These are phyloP conservation scores for Wickerhamiella dianesei DNA, from an alignment of 805 yeast genomes.

Conservation along the genomic window DNA sequence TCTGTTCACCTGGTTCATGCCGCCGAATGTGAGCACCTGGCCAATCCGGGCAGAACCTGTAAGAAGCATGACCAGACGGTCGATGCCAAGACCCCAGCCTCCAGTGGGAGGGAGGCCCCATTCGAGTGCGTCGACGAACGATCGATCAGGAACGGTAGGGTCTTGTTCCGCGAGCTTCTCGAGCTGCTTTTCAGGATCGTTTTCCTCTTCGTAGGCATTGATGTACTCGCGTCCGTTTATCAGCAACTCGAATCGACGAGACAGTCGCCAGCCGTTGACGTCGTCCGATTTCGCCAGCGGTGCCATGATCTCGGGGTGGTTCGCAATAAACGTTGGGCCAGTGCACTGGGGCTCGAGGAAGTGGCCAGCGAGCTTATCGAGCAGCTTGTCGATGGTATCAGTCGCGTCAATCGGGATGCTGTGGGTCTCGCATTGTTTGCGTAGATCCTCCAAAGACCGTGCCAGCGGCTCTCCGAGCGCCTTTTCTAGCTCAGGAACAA, in stretches of 20 bases:
- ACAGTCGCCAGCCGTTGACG: constrained; percentile 25
- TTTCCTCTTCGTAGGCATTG: constrained; percentile 95
- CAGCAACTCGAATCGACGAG: constrained; percentile 74
- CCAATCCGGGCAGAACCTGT: constrained; percentile 46
- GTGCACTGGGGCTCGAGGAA: constrained; percentile 54
- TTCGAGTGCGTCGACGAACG: constrained; percentile 64
- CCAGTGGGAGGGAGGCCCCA: constrained; percentile 97
- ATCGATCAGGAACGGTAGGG: constrained; percentile 50
- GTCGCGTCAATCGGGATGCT: not conserved
- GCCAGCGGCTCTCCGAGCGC: constrained; percentile 42
- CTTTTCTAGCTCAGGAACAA: constrained; percentile 47
- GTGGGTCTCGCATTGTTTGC: constrained; percentile 2
- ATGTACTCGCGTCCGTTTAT: constrained; percentile 68
- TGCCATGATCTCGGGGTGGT: constrained; percentile 75
- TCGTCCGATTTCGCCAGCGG: constrained; percentile 67
- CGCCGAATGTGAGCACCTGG: constrained; percentile 14
- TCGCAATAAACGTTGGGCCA: constrained; percentile 58
- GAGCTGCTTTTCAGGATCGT: constrained; percentile 62
- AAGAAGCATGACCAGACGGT: constrained; percentile 70
- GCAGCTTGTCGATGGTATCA: constrained; percentile 38
- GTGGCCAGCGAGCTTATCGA: constrained; percentile 48
- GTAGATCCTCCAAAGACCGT: constrained; percentile 22
- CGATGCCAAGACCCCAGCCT: constrained; percentile 96
- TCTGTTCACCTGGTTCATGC: constrained; percentile 11
- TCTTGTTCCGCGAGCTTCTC: constrained; percentile 48